phyloP scores from a whole-genome alignment of 1,284 basidiomycete genomes.

The Malassezia obtusa region DNA sequence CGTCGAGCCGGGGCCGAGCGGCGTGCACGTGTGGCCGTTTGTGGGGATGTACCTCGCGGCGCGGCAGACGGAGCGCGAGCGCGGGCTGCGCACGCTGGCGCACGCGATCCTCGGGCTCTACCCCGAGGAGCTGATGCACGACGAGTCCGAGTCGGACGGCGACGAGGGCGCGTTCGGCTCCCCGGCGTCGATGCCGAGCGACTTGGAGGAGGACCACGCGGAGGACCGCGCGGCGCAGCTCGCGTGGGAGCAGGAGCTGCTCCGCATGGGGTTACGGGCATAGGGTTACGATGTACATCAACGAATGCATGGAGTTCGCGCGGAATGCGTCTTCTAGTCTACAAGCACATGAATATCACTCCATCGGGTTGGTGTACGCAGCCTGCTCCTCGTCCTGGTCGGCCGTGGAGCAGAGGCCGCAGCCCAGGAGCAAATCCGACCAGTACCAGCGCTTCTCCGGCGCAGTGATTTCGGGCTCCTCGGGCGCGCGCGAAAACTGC shows the following conservation, averaged over 20 bases:
- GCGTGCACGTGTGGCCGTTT: conserved; percentile 47
- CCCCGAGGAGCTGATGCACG: neutral
- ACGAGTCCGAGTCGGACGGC: neutral
- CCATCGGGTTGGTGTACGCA: conserved; percentile 17
- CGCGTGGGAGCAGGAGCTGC: conserved; percentile 11
- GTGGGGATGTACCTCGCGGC: conserved; percentile 43
- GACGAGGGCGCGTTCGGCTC: neutral
- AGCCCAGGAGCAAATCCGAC: conserved; percentile 12
- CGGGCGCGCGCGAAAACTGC: neutral
- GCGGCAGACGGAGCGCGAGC: conserved; percentile 33
- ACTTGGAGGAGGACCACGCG: conserved; percentile 5
- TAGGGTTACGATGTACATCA: neutral
- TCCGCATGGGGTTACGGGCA: neutral
- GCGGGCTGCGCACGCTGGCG: conserved; percentile 37
- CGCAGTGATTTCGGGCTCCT: neutral
- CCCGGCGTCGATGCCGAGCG: conserved; percentile 16
- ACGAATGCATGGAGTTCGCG: neutral
- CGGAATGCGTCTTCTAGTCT: neutral
- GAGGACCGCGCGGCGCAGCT: conserved; percentile 1
- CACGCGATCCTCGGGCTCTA: conserved; percentile 22
- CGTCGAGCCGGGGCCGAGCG: conserved; percentile 36
- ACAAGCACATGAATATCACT: neutral
- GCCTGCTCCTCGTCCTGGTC: conserved; percentile 19
- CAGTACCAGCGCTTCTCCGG: conserved; percentile 8
- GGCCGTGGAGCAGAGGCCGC: conserved; percentile 11